Base-by-base conservation (phyloP, 2,329 filamentous ascomycete genomes). In the Fusarium sp. region DNA sequence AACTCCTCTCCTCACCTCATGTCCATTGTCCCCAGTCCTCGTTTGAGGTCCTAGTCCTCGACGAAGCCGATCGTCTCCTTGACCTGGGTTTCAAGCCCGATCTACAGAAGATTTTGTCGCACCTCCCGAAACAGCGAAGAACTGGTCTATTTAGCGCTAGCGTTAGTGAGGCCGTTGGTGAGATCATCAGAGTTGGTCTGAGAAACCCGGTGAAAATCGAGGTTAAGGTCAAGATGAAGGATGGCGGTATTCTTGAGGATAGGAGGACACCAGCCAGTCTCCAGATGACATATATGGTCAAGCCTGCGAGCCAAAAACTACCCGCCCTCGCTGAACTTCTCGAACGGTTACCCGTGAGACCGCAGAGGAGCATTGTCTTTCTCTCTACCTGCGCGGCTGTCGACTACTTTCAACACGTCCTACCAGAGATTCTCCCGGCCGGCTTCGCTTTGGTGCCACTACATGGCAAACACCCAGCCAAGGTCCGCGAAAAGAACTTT, bases 71-170 rank as follows among this genome's bases (percentile, higher is more conserved):
- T 80, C 88, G 96, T 63, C 84, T 99, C 28, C 85, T 99, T 11
- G 96, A 99, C 81, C 87, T 98, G 23, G 96, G 97, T 7, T 98
- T 99, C 82, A 96, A 97, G 79, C 91, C 93, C 60, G 94, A 97
- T 72, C 82, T 99, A 30, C 94, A 96, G 73, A 93, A 90, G 59
- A 97, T 98, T 41, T 83, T 99, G 23, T 89, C 90, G 0, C 88
- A 92, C 15, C 83, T 99, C 7, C 96, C 96, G 0, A 99, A 99
- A 78, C 96, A 99, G 79, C 87, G 96, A 54, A 88, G 96, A 51
- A 99, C 96, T 0, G 96, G 96, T 0, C 84, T 99, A 0, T 99
- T 98, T 82, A 97, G 94, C 76, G 96, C 96, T 12, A 97, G 93
- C 75, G 93, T 99, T n/a, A 96, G 92, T 74, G 96, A 98, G 77